phyloP scores from a whole-genome alignment of 176 grass and related monocot genomes.

The Pontederia crassipes region DNA sequence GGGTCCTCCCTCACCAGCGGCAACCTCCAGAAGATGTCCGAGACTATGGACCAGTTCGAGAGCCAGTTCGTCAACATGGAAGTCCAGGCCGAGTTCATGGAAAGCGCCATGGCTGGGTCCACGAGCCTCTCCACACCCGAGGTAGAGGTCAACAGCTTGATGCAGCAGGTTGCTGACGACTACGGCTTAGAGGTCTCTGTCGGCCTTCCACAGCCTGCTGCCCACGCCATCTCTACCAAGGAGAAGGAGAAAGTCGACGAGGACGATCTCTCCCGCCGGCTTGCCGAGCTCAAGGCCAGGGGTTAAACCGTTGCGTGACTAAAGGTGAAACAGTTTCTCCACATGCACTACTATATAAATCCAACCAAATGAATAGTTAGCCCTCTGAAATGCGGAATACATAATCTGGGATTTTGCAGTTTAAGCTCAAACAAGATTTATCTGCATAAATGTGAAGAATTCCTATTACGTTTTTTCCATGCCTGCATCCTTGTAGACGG shows the following conservation, averaged over 20 bases:
- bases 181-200: constrained; percentile 92
- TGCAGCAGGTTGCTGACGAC: constrained; percentile 96
- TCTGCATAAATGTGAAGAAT: too few species aligned
- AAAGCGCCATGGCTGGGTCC: constrained; percentile 85
- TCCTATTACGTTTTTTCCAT: too few species aligned
- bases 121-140: constrained; percentile 92
- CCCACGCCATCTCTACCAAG: constrained; percentile 6
- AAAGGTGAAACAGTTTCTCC: too few species aligned
- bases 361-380: too few species aligned
- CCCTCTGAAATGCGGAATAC: too few species aligned
- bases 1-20: constrained; percentile 62
- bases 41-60: constrained; percentile 94
- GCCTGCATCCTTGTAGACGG: too few species aligned
- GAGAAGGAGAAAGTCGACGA: constrained; percentile 11
- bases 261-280: constrained; percentile 4
- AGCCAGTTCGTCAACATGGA: constrained; percentile 97
- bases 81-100: constrained; percentile 99
- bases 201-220: constrained; percentile 6
- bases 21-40: constrained; percentile 95
- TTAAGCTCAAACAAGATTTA: too few species aligned
- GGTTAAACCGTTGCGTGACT: neutral
- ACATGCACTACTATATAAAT: too few species aligned
- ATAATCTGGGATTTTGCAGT: too few species aligned
- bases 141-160: constrained; percentile 90
- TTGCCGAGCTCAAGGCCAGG: constrained; percentile 14